Evolutionary conservation across 805 yeast genomes (phyloP).

Genomic region (Kodamaea hsintzibuensis): DNA sequence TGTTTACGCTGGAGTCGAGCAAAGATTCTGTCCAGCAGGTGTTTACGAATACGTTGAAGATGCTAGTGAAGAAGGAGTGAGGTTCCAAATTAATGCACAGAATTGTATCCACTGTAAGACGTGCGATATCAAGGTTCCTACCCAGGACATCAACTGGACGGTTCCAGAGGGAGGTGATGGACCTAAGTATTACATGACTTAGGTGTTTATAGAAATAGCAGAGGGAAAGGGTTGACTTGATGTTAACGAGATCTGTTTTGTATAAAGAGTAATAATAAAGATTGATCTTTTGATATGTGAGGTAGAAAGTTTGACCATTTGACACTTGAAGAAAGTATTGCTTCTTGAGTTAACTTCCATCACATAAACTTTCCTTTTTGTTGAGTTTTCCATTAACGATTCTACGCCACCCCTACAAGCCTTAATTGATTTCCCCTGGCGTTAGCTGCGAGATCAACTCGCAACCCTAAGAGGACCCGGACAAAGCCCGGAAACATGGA

Average conservation of each 20-base stretch:
- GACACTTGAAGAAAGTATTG: too few relatives aligned
- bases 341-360: too few relatives aligned
- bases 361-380: too few relatives aligned
- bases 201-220: not conserved
- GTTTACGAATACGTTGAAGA: conserved; percentile 92
- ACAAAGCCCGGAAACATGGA: not conserved
- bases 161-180: conserved; percentile 99
- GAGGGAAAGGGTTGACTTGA: not conserved
- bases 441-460: conserved; percentile 4
- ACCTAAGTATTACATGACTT: conserved; percentile 79
- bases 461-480: conserved; percentile 2
- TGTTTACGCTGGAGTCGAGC: conserved; percentile 82
- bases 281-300: not conserved
- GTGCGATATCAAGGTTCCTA: conserved; percentile 95
- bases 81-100: conserved; percentile 92
- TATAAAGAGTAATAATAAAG: not conserved
- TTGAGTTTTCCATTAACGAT: not conserved
- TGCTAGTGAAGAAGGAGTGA: conserved; percentile 60
- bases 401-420: not conserved
- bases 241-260: not conserved
- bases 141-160: conserved; percentile 91
- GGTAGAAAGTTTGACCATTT: too few relatives aligned
- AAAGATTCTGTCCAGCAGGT: conserved; percentile 96
- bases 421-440: conserved; percentile 1
- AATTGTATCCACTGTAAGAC: conserved; percentile 98